Percentiles rank a stretch among this genome's conserved stretches.
These are phyloP conservation scores for Cryphonectria japonica DNA, from an alignment of 2,329 filamentous ascomycete species.

Conservation along the genomic window DNA sequence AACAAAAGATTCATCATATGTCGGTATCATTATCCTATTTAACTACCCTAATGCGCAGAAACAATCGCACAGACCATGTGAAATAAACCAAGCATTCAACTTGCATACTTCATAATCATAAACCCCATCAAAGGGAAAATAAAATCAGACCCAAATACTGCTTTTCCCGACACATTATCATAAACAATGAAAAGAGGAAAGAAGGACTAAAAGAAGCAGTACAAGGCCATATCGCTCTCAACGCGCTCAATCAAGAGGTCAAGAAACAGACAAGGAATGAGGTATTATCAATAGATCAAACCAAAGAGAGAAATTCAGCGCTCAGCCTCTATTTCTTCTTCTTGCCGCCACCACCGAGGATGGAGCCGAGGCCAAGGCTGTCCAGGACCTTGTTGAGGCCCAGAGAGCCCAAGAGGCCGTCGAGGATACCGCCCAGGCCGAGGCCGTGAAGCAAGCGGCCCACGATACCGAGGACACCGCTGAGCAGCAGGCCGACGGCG, in stretches of 20 bases:
- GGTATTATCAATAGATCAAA: background rate
- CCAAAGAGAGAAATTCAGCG: background rate
- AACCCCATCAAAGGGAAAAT: background rate
- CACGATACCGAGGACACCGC: conserved; percentile 82
- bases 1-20: background rate
- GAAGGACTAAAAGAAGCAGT: background rate
- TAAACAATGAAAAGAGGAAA: background rate
- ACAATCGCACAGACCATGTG: background rate
- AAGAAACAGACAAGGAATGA: background rate
- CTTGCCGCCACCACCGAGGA: conserved; percentile 51
- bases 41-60: background rate
- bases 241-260: background rate
- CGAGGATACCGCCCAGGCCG: conserved; percentile 80
- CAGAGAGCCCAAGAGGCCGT: conserved; percentile 75
- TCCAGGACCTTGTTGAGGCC: conserved; percentile 77
- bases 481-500: conserved; percentile 81
- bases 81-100: background rate
- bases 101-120: conserved; percentile 12
- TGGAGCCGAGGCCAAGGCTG: conserved; percentile 66
- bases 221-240: background rate
- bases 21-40: background rate
- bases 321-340: conserved; percentile 37
- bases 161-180: background rate
- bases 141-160: background rate
- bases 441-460: conserved; percentile 79